Conservation (phyloP, 208 protist genomes). For the Leishmania tarentolae region DNA sequence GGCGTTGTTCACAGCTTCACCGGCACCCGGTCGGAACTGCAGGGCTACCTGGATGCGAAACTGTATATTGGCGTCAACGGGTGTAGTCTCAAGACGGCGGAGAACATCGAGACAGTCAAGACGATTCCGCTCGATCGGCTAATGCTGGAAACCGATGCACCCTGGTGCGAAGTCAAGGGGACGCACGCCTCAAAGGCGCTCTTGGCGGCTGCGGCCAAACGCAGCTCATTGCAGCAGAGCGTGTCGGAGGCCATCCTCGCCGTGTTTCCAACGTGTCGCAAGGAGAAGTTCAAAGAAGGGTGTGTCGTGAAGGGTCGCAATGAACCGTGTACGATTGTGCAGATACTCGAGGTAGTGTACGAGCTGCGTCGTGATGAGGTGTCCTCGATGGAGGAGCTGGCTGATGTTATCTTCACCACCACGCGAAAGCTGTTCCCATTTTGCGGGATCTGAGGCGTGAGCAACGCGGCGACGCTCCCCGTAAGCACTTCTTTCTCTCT, state of each 20-base stretch:
- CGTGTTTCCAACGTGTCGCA: slow-evolving; percentile 45
- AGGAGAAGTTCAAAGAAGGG: slow-evolving; percentile 74
- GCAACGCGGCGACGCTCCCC: background rate
- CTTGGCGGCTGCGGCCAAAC: slow-evolving; percentile 23
- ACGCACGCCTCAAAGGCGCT: slow-evolving; percentile 85
- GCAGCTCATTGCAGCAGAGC: slow-evolving; percentile 11
- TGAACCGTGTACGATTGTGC: slow-evolving; percentile 69
- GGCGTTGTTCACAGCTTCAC: slow-evolving; percentile 97
- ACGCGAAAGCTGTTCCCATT: slow-evolving; percentile 66
- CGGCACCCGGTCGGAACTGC: slow-evolving; percentile 77
- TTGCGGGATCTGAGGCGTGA: slow-evolving; percentile 9
- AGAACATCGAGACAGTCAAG: slow-evolving; percentile 84
- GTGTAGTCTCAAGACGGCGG: slow-evolving; percentile 93
- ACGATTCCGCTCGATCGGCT: slow-evolving; percentile 86
- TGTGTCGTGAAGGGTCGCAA: slow-evolving; percentile 68
- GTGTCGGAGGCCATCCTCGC: slow-evolving; percentile 46
- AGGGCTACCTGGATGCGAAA: slow-evolving; percentile 72
- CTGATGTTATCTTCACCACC: slow-evolving; percentile 49
- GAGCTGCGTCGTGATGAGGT: slow-evolving; percentile 55
- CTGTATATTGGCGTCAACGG: slow-evolving; percentile 96
- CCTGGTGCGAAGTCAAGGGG: slow-evolving; percentile 93
- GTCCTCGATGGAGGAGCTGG: slow-evolving; percentile 49
- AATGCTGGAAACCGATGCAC: slow-evolving; percentile 96
- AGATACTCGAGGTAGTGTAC: slow-evolving; percentile 73
- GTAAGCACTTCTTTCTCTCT: background rate